Evolutionary conservation across 2,329 filamentous ascomycete genomes (phyloP).

Genomic region (Stachybotrys echinatus): DNA sequence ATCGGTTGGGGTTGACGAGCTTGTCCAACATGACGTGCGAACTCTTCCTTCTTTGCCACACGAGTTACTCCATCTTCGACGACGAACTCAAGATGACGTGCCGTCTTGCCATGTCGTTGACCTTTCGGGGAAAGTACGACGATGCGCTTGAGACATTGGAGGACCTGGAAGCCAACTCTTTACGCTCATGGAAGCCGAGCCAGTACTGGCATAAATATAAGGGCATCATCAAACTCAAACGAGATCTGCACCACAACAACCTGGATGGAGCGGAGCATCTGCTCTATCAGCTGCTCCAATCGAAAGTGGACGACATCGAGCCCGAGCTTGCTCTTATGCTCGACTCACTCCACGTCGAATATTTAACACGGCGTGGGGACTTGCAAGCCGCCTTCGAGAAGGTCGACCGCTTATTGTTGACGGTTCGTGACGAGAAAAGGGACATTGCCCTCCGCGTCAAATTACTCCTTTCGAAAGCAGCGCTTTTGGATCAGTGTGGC

Average conservation of each 20-base stretch:
- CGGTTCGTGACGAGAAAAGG: slow-evolving; percentile 37
- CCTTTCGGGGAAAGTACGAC: slow-evolving; percentile 64
- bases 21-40: slow-evolving; percentile 60
- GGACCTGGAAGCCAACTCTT: slow-evolving; percentile 49
- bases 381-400: slow-evolving; percentile 41
- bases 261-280: slow-evolving; percentile 45
- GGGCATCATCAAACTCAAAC: slow-evolving; percentile 59
- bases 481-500: slow-evolving; percentile 62
- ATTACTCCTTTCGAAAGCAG: slow-evolving; percentile 67
- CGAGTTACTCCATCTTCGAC: slow-evolving; percentile 54
- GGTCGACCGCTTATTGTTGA: slow-evolving; percentile 37
- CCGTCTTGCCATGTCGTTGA: slow-evolving; percentile 56
- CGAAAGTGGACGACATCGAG: slow-evolving; percentile 43
- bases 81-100: slow-evolving; percentile 74
- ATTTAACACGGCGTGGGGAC: slow-evolving; percentile 41
- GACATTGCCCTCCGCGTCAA: slow-evolving; percentile 63
- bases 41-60: slow-evolving; percentile 70
- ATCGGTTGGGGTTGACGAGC: slow-evolving; percentile 60
- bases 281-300: slow-evolving; percentile 47
- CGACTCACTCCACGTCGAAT: slow-evolving; percentile 48
- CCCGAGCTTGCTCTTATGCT: slow-evolving; percentile 46
- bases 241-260: slow-evolving; percentile 53
- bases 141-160: slow-evolving; percentile 48
- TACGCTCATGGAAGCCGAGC: slow-evolving; percentile 70
- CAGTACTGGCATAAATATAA: slow-evolving; percentile 68